phyloP scores from a whole-genome alignment of 495 filamentous ascomycete genomes.

The Xylaria telfairii region DNA sequence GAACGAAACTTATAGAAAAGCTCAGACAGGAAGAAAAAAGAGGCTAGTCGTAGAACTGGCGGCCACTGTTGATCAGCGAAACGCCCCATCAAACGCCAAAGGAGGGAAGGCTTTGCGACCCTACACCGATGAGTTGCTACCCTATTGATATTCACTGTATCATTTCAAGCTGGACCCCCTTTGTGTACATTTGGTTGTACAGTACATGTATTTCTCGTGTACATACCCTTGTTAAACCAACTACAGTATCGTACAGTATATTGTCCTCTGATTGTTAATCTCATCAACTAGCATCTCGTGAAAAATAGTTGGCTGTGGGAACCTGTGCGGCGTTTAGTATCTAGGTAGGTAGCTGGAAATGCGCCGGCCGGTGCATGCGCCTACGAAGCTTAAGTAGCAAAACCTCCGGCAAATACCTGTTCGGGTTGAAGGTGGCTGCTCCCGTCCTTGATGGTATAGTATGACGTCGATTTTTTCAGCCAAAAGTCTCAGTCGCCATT shows the following conservation, averaged over 20 bases:
- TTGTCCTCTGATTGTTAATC: neutral
- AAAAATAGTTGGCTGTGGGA: too few relatives aligned
- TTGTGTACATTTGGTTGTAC: conserved; percentile 2
- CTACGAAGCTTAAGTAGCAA: neutral
- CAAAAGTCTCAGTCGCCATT: neutral
- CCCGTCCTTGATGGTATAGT: neutral
- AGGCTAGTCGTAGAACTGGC: conserved; percentile 20
- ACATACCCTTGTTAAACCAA: too few relatives aligned
- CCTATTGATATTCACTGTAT: conserved; percentile 1
- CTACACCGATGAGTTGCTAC: neutral
- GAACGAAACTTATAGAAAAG: conserved; percentile 60
- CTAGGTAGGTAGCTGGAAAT: too few relatives aligned
- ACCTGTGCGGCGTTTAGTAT: too few relatives aligned
- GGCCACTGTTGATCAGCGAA: neutral
- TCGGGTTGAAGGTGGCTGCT: neutral
- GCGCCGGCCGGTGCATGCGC: neutral
- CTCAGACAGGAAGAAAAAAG: conserved; percentile 53
- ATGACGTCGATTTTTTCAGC: neutral
- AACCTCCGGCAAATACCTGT: neutral
- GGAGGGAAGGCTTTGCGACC: neutral
- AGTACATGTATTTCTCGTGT: neutral
- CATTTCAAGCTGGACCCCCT: neutral
- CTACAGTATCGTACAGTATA: too few relatives aligned
- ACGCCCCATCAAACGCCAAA: neutral
- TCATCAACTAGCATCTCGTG: neutral